These are phyloP conservation scores for Clarireedia hainanense DNA, from an alignment of 2,329 filamentous ascomycete species.

Conservation along the genomic window DNA sequence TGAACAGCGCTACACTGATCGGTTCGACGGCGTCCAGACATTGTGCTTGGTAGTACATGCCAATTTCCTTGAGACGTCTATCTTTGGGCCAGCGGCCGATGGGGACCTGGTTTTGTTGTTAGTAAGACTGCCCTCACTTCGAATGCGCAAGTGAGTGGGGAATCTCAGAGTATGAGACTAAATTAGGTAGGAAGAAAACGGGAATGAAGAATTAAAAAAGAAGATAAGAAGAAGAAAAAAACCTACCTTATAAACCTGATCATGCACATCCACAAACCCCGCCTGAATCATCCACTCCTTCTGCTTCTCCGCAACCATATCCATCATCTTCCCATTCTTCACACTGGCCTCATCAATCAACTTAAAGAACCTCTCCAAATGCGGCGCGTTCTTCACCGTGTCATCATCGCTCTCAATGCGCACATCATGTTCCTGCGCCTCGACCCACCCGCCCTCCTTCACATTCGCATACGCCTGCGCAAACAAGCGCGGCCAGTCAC, in stretches of 20 bases:
- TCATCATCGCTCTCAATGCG: constrained; percentile 37
- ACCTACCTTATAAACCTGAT: constrained; percentile 4
- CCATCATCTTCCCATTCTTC: constrained; percentile 41
- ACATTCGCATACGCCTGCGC: constrained; percentile 39
- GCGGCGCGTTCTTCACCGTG: constrained; percentile 33
- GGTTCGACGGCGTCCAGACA: constrained; percentile 8
- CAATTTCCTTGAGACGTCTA: constrained; percentile 9
- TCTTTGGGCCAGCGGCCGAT: constrained; percentile 44
- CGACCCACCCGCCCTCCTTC: constrained; percentile 47
- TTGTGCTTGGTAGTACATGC: constrained; percentile 8
- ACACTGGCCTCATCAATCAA: constrained; percentile 36
- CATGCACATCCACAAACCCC: constrained; percentile 43
- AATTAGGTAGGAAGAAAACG: no score
- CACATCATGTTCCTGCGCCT: constrained; percentile 47
- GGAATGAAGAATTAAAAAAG: not conserved
- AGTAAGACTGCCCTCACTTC: not conserved
- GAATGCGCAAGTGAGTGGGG: no score
- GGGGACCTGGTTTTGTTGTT: constrained; percentile 36
- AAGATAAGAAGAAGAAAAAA: not conserved
- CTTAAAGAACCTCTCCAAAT: constrained; percentile 40
- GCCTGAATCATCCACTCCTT: constrained; percentile 37
- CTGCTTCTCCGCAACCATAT: constrained; percentile 32
- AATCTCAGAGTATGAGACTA: no score
- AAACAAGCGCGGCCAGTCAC: constrained; percentile 45
- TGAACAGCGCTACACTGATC: constrained; percentile 30